phyloP scores from a whole-genome alignment of 345 rosid genomes.

The Trapa bicornis region DNA sequence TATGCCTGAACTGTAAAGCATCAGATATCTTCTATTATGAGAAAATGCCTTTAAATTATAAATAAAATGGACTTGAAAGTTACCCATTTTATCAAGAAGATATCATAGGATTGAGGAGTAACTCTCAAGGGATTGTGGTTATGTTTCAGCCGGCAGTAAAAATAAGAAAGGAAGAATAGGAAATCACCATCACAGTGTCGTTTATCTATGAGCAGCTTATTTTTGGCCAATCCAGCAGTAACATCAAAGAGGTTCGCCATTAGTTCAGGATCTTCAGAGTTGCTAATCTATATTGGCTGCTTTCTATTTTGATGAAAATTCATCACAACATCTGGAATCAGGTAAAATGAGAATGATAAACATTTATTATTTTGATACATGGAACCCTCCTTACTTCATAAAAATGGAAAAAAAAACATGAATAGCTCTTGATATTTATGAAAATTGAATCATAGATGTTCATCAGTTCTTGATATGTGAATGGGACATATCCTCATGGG shows the following conservation, averaged over 20 bases:
- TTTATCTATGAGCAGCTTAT: constrained; percentile 33
- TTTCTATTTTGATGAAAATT: constrained; percentile 36
- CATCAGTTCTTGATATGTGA: too few relatives aligned
- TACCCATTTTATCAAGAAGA: neutral
- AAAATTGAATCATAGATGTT: too few relatives aligned
- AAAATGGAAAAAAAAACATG: too few relatives aligned
- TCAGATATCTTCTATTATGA: neutral
- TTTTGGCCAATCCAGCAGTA: constrained; percentile 41
- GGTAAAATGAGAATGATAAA: neutral
- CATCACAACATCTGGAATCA: constrained; percentile 40
- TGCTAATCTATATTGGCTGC: constrained; percentile 38
- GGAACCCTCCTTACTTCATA: too few relatives aligned
- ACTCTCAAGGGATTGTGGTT: neutral
- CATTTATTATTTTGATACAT: neutral
- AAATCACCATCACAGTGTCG: constrained; percentile 50
- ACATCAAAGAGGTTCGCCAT: constrained; percentile 62
- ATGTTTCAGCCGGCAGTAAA: neutral
- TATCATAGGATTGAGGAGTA: neutral
- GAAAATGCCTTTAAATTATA: neutral
- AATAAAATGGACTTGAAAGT: neutral
- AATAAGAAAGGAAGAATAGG: neutral
- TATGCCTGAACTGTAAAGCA: neutral
- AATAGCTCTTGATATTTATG: neutral
- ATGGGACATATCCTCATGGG: too few relatives aligned
- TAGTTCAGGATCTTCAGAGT: constrained; percentile 53